Conservation (phyloP, 805 yeast species). For the Yamadazyma philogaea region DNA sequence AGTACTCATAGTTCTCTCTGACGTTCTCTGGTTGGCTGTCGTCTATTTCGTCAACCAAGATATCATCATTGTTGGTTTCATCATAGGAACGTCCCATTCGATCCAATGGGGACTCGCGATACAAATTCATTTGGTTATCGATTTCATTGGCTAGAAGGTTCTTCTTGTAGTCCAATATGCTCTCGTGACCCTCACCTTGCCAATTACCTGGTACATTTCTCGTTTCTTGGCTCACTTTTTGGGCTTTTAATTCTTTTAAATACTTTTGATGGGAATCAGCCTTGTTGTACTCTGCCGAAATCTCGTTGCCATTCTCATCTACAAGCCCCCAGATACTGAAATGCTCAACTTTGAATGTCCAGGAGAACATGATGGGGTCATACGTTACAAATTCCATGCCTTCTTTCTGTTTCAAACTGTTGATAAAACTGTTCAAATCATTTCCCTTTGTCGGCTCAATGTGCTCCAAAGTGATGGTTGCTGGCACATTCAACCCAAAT, state of each 20-base stretch:
- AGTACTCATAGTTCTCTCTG: conserved; percentile 27
- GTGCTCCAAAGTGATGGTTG: conserved; percentile 64
- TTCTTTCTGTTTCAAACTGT: conserved; percentile 46
- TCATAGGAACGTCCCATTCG: background rate
- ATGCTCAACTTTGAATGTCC: conserved; percentile 84
- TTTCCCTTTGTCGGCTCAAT: conserved; percentile 49
- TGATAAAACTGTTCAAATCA: conserved; percentile 44
- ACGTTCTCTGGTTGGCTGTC: conserved; percentile 11
- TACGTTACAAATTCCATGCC: conserved; percentile 82
- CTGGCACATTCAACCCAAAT: conserved; percentile 71
- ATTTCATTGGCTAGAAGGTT: conserved; percentile 31
- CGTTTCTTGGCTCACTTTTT: conserved; percentile 27
- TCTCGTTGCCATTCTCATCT: conserved; percentile 38
- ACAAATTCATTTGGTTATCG: conserved; percentile 10
- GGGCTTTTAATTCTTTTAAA: conserved; percentile 34
- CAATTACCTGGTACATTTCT: conserved; percentile 39
- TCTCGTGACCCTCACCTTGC: conserved; percentile 17
- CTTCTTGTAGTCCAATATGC: conserved; percentile 27
- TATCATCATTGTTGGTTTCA: background rate
- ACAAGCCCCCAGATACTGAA: conserved; percentile 93
- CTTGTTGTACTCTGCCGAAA: conserved; percentile 12
- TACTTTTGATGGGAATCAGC: conserved; percentile 23
- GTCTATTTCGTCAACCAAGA: background rate
- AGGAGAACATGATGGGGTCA: conserved; percentile 68
- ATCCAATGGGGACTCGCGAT: conserved; percentile 2